Percentiles rank a stretch among this genome's conserved stretches.
These are phyloP conservation scores for Tanacetum coccineum DNA, from an alignment of 129 eudicot species.

Conservation along the genomic window DNA sequence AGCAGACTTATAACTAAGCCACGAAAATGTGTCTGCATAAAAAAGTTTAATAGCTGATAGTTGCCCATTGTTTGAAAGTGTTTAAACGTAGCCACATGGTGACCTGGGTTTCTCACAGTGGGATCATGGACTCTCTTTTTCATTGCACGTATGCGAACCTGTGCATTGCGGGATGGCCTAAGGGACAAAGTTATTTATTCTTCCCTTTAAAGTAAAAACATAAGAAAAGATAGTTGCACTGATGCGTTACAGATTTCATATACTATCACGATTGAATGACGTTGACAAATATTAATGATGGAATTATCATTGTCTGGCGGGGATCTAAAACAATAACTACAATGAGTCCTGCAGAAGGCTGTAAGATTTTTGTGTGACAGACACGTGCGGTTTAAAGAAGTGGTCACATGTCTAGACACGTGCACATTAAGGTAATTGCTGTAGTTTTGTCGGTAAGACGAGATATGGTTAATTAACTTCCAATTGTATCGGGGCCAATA, in stretches of 20 bases:
- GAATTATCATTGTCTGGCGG: neutral
- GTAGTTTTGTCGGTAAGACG: neutral
- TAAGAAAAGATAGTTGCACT: neutral
- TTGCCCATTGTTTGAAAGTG: too few relatives aligned
- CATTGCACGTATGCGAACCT: too few relatives aligned
- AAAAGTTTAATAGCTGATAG: too few relatives aligned
- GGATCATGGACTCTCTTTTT: too few relatives aligned
- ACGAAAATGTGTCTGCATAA: too few relatives aligned
- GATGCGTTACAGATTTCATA: neutral
- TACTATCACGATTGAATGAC: neutral
- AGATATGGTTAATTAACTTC: neutral
- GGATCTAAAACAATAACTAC: constrained; percentile 3
- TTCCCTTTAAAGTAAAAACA: too few relatives aligned
- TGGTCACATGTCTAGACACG: constrained; percentile 25
- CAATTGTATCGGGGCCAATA: neutral
- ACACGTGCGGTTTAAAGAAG: constrained; percentile 17
- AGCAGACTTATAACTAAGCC: too few relatives aligned
- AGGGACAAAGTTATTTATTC: too few relatives aligned
- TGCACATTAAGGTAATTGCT: constrained; percentile 22
- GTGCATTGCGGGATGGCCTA: too few relatives aligned
- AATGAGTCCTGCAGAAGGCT: constrained; percentile 4
- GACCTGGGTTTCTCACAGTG: too few relatives aligned
- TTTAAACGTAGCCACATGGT: too few relatives aligned
- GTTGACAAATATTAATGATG: neutral
- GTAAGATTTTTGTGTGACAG: neutral